Evolutionary conservation across 495 filamentous ascomycete genomes (phyloP), one percentile per base, ranked within the genome.

Genomic region (Lasiosphaeria hispida): DNA sequence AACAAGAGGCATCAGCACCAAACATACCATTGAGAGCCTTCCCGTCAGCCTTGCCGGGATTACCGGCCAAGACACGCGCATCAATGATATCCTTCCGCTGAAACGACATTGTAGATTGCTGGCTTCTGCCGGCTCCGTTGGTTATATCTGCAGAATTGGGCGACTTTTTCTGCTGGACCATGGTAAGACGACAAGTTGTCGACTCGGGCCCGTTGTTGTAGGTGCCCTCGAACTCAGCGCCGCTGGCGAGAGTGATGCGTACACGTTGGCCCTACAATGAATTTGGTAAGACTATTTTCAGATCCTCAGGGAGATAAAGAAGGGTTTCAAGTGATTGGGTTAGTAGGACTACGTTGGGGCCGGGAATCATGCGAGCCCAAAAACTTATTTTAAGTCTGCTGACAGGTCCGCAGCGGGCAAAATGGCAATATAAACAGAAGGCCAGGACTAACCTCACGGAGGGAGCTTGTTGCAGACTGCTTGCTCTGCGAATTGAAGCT

Each of bases 81-180:
- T 92, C 88, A 42, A 79, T 76, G 37, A 90, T 77, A 63, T 97
- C 91, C 65, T 87, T 89, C 34, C 84, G 75, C 64, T 92, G 88
- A 62, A 96, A 94, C 14, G 85, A 74, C 89, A 96, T 89, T 53
- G 75, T 69, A 86, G 84, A 13, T 62, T 75, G 72, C 54, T 76
- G 72, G 59, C 66, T 73, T 64, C 70, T 75, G 10, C 55, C 55
- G 10, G 68, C 62, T 48, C 78, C 77, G 76, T 79, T 80, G 11
- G 69, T 57, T 44, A 64, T 68, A 37, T 77, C 75, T 53, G 62
- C 60, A 37, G 74, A 69, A 58, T 69, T 65, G 14, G 69, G 61
- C 8, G 63, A 61, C 61, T 80, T 82, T 59, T 82, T 79, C 55
- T 85, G 84, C 71, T 87, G 86, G 33, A 90, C 89, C 90, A 92